Base-by-base conservation (phyloP, 495 filamentous ascomycete genomes). In the Sordaria brevicollis region DNA sequence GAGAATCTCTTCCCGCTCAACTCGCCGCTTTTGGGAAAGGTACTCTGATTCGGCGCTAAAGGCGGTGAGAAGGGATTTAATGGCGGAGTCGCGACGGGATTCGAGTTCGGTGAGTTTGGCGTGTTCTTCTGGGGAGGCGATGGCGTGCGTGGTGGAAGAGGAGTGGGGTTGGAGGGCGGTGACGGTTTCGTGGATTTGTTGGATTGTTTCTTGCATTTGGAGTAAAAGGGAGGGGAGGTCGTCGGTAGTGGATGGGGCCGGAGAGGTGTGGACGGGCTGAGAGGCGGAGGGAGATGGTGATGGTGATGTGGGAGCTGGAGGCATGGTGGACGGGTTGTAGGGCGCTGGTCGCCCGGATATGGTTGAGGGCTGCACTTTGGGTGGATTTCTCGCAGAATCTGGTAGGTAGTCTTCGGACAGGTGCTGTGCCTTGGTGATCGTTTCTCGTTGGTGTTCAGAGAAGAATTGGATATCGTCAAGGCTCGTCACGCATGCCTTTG, bases 201-300 rank as follows among this genome's bases (percentile, higher is more conserved):
- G 75, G 15, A 82, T 71, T 10, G 74, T 81, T 31, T 79, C 74
- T 49, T 81, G 78, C 77, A 82, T 76, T 68, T 81, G 71, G 37
- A 73, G 29, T 21, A 82, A 72, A 17, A 82, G 75, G 29, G 54
- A 66, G 13, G 75, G 71, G 69, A 80, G 73, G 43, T 81, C 77
- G 72, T 77, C 74, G 6, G n/a, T 71, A 65, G 19, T 19, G 41
- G 41, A 25, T 41, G 11, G 11, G 37, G 37, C 11, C 10, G 36
- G 36, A n/a, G 38, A 41, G 38, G 38, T 7, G 38, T 41, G 6
- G 38, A n/a, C n/a, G n/a, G n/a, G n/a, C n/a, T n/a, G n/a, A n/a
- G n/a, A n/a, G n/a, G n/a, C n/a, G n/a, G 38, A 13, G 9, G 19
- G 9, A 2, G 5, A 25, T 57, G 3, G 49, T 39, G 17, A 5